These are phyloP conservation scores for Penicillium verhagenii DNA, from an alignment of 495 filamentous ascomycete species.

Conservation along the genomic window DNA sequence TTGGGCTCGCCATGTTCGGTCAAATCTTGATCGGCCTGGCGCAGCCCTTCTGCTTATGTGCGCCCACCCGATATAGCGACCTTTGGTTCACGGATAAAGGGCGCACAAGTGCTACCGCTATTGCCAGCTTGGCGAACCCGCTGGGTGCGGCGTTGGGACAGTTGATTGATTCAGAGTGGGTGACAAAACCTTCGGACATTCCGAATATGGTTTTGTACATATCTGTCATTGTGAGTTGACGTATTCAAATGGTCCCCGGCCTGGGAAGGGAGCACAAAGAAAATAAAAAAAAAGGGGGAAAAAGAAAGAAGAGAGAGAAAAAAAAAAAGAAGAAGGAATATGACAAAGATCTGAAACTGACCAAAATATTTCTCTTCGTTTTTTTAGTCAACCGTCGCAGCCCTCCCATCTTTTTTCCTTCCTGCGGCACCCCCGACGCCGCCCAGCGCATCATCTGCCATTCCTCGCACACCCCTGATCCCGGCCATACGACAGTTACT, in stretches of 20 bases:
- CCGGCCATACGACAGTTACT: conserved; percentile 47
- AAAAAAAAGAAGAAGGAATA: background rate
- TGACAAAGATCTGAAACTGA: background rate
- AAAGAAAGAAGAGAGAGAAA: background rate
- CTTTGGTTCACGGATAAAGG: conserved; percentile 89
- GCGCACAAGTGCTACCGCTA: conserved; percentile 82
- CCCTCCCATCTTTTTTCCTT: conserved; percentile 82
- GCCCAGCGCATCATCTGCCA: conserved; percentile 50
- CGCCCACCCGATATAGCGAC: conserved; percentile 88
- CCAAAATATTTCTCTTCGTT: conserved; percentile 11
- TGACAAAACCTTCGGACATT: conserved; percentile 57
- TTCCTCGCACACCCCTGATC: conserved; percentile 49
- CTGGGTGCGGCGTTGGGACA: conserved; percentile 87
- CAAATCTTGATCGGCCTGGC: conserved; percentile 88
- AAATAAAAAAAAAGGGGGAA: background rate
- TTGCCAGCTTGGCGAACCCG: conserved; percentile 82
- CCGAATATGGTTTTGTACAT: conserved; percentile 85
- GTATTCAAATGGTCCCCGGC: no score
- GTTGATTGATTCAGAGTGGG: conserved; percentile 78
- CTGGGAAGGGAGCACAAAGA: background rate
- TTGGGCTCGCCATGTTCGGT: conserved; percentile 85
- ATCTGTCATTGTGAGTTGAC: conserved; percentile 68
- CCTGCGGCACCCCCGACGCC: conserved; percentile 77
- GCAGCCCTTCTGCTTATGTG: conserved; percentile 88
- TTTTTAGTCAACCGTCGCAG: conserved; percentile 62